These are phyloP conservation scores for Coprinopsis cinerea DNA, from an alignment of 768 basidiomycete species.

Conservation along the genomic window DNA sequence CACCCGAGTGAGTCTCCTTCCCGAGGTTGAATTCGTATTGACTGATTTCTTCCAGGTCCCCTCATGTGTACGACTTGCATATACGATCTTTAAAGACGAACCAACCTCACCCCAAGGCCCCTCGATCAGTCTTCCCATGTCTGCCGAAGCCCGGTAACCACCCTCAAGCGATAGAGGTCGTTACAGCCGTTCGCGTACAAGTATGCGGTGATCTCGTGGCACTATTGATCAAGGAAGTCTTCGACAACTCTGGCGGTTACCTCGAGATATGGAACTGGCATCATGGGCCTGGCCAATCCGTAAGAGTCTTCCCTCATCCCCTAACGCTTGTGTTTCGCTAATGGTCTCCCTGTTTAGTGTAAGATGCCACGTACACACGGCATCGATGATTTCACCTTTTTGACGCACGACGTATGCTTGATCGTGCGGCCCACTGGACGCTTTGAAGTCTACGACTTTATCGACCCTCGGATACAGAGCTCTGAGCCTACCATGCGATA, in stretches of 20 bases:
- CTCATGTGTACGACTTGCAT: constrained; percentile 43
- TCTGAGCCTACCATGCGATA: constrained; percentile 29
- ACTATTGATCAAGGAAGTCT: constrained; percentile 42
- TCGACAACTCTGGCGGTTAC: constrained; percentile 34
- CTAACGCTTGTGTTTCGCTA: constrained; percentile 4
- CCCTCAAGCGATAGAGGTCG: constrained; percentile 25
- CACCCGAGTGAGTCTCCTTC: constrained; percentile 32
- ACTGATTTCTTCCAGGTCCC: constrained; percentile 24
- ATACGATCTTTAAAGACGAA: constrained; percentile 46
- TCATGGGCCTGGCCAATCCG: constrained; percentile 32
- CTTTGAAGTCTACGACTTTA: constrained; percentile 46
- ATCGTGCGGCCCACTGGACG: constrained; percentile 39
- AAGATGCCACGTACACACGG: constrained; percentile 33
- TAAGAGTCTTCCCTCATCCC: constrained; percentile 19
- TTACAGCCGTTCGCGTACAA: constrained; percentile 40
- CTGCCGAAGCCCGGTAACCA: constrained; percentile 25
- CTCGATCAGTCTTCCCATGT: constrained; percentile 32
- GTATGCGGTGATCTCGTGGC: constrained; percentile 42
- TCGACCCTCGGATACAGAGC: constrained; percentile 25
- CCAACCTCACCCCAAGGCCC: constrained; percentile 41
- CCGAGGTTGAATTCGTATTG: constrained; percentile 9
- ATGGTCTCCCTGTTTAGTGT: constrained; percentile 24
- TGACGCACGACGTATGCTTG: constrained; percentile 40
- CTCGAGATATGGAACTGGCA: constrained; percentile 51
- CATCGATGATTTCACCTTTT: constrained; percentile 50